Evolutionary conservation across 2,329 filamentous ascomycete species (phyloP), one percentile per base, ranked within the genome.

Genomic region (Aspergillus floridensis): DNA sequence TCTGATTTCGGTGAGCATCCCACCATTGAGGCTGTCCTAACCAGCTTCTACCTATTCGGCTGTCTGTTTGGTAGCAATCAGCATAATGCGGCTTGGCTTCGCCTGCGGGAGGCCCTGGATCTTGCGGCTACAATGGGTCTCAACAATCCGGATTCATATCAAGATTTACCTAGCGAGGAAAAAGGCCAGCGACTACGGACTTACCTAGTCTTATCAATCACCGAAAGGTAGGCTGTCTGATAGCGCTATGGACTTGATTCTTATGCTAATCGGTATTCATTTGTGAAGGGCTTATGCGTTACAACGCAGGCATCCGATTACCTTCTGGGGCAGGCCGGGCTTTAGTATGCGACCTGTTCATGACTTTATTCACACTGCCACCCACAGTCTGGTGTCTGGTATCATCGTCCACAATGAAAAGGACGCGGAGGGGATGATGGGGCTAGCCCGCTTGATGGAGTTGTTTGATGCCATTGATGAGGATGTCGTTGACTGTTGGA

Each of bases 71-170:
- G 84, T 19, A 80, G 90, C 53, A 89, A 91, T 62, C 81, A 89
- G 72, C 88, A 92, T 72, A 88, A 91, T 66, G 87, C 87, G 68
- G 90, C 89, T 1, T 92, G 90, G 88, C 91, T 87, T 68, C 86
- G 91, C 69, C 78, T 93, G 19, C 85, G 90, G 24, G 90, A 93
- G 74, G 89, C 89, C 6, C 59, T 75, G 5, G 77, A 79, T 53
- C 72, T 79, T 32, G 77, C 77, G 0, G 72, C 75, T 5, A 75
- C 76, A 1, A 53, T 79, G 12, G 73, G 75, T 0, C 62, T 79
- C 49, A 77, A 79, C 61, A 66, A 77, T 32, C 75, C 77, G 1
- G 66, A 67, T 16, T 74, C 73, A 10, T 79, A 79, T 60, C 68
- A 65, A 5, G 68, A 74, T 55, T 64, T 77, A 2, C 65, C 72